Base-by-base conservation (phyloP, 192 early-diverging fungal genomes). In the Coemansia sp. region DNA sequence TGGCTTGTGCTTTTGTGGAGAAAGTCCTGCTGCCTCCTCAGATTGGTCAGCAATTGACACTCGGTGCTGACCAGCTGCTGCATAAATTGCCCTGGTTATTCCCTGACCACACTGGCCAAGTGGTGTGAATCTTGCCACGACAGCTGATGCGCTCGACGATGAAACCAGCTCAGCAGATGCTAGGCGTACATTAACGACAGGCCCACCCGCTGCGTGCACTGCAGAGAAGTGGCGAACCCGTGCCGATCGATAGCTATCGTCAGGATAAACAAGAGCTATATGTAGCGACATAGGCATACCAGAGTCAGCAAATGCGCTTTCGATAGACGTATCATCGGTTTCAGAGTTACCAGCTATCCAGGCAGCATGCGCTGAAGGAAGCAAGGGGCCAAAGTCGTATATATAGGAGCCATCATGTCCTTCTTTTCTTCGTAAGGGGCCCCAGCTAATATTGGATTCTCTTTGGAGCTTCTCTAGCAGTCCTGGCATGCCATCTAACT, bases 201-300 rank as follows among this genome's bases (percentile, higher is more conserved):
- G 65, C 2, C 59, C 65, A 10, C 58, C 54, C 3, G 49, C 51
- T 18, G 49, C 32, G 2, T 64, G 64, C 5, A 28, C 61, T 12
- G 68, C 62, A 5, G 52, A 51, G 22, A 51, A 66, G 32, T 73
- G 64, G 26, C 54, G 58, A 6, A 73, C 54, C 7, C 44, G 53
- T 7, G 71, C 65, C 3, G 71, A 64, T 38, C 32, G 58, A 25
- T 34, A 56, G 44, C 49, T 44, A 2, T 66, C 48, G 7, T 68
- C 53, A 0, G 68, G 49, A 3, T 34, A 32, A 18, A 80, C 48
- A 18, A 62, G 71, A 12, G 63, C 71, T 10, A 80, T 55, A 53
- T 67, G 65, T 12, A 80, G 51, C 0, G 77, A 70, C 26, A 58
- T 30, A 3, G 77, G 77, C 31, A 72, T 58, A 10, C 77, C 77